Conservation (phyloP, 2,329 filamentous ascomycete species). For the Paramyrothecium sp. region DNA sequence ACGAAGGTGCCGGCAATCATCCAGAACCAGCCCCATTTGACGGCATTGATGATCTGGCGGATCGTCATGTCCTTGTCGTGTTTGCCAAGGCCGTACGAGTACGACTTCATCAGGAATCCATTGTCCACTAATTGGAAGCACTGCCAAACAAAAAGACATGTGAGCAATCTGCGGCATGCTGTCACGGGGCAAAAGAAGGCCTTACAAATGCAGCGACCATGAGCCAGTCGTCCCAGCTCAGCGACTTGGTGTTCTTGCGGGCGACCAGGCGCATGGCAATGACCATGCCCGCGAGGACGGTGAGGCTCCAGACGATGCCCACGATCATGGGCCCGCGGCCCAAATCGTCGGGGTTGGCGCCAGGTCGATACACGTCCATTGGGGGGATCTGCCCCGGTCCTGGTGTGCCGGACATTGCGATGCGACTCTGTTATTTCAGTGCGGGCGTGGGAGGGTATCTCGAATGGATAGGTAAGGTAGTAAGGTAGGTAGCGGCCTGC, state of each 20-base stretch:
- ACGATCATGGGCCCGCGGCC: not conserved
- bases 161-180: too few relatives aligned
- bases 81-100: not conserved
- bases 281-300: not conserved
- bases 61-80: not conserved
- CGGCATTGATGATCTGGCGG: not conserved
- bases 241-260: not conserved
- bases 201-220: not conserved
- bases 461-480: not conserved
- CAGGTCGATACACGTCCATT: not conserved
- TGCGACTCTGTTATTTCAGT: too few relatives aligned
- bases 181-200: too few relatives aligned
- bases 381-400: too few relatives aligned
- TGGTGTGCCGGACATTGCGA: too few relatives aligned
- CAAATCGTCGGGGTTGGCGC: not conserved
- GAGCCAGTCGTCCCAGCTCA: not conserved
- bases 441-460: not conserved
- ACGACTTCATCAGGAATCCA: not conserved
- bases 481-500: not conserved
- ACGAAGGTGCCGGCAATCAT: not conserved
- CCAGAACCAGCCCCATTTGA: constrained; percentile 1
- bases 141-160: not conserved
- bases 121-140: not conserved
- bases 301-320: not conserved
- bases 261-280: not conserved